Percentiles rank a stretch among this genome's conserved stretches.
Conservation (phyloP, 805 yeast genomes). For the Spencermartinsiella europaea region DNA sequence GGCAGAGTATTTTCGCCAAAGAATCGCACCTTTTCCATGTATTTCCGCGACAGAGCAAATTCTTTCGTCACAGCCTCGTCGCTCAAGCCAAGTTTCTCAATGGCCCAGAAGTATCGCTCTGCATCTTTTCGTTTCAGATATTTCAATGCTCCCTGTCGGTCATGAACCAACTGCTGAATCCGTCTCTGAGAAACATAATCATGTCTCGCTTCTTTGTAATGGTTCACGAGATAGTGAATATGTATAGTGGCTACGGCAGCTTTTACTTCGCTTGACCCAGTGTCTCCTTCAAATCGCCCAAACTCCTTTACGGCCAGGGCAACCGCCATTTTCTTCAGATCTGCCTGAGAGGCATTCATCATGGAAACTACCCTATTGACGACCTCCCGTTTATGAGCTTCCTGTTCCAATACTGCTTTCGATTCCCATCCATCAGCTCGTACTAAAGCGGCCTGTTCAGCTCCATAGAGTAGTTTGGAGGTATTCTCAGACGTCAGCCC, state of each 20-base stretch:
- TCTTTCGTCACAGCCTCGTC: constrained; percentile 75
- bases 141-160: constrained; percentile 75
- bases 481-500: constrained; percentile 60
- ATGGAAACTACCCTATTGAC: constrained; percentile 66
- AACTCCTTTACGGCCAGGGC: constrained; percentile 72
- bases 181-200: constrained; percentile 66
- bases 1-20: constrained; percentile 36
- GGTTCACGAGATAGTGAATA: constrained; percentile 72
- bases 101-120: constrained; percentile 75
- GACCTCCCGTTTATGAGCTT: constrained; percentile 60
- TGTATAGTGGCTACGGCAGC: constrained; percentile 84
- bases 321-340: constrained; percentile 53
- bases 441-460: constrained; percentile 54
- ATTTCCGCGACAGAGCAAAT: constrained; percentile 42
- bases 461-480: constrained; percentile 72
- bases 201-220: constrained; percentile 62
- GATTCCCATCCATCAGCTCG: constrained; percentile 26
- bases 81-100: constrained; percentile 80
- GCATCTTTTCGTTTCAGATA: constrained; percentile 80
- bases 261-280: constrained; percentile 94
- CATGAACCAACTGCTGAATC: constrained; percentile 80
- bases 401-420: constrained; percentile 30
- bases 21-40: constrained; percentile 32
- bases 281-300: constrained; percentile 78
- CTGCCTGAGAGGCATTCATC: constrained; percentile 61